phyloP scores from a whole-genome alignment of 768 basidiomycete species.

The Suillus brevipes region DNA sequence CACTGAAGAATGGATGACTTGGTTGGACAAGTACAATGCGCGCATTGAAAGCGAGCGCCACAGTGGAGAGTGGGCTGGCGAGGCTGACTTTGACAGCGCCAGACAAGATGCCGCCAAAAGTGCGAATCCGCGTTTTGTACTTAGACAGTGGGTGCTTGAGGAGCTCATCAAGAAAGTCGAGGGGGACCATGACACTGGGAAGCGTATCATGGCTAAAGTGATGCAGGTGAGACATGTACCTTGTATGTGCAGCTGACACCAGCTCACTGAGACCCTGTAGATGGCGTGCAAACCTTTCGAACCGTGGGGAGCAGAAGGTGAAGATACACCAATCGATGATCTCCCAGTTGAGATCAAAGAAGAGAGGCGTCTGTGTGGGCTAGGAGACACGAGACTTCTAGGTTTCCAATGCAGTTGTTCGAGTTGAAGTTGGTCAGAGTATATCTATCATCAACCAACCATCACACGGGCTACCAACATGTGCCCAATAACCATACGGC shows the following conservation, averaged over 20 bases:
- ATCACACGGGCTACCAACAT: background rate
- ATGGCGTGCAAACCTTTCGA: slow-evolving; percentile 89
- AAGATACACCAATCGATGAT: slow-evolving; percentile 42
- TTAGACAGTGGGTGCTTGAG: slow-evolving; percentile 95
- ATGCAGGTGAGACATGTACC: slow-evolving; percentile 58
- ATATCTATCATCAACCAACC: background rate
- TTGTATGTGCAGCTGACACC: background rate
- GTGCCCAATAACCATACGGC: background rate
- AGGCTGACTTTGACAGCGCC: slow-evolving; percentile 42
- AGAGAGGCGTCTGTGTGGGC: slow-evolving; percentile 73
- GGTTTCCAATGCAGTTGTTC: slow-evolving; percentile 96
- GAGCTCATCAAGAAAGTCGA: slow-evolving; percentile 79
- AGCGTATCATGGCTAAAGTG: slow-evolving; percentile 74
- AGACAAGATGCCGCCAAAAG: slow-evolving; percentile 50
- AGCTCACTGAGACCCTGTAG: slow-evolving; percentile 36
- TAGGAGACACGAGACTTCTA: slow-evolving; percentile 73
- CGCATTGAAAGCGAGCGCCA: slow-evolving; percentile 54
- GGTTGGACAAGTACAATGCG: slow-evolving; percentile 63
- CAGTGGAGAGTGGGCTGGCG: slow-evolving; percentile 43
- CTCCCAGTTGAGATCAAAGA: slow-evolving; percentile 62
- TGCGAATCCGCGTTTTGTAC: slow-evolving; percentile 87
- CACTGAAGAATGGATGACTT: slow-evolving; percentile 53
- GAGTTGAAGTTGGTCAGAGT: slow-evolving; percentile 45
- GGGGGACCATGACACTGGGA: slow-evolving; percentile 59
- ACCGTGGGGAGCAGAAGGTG: slow-evolving; percentile 79